Conservation (phyloP, 257 asterid species). For the Forsythia suspensa region DNA sequence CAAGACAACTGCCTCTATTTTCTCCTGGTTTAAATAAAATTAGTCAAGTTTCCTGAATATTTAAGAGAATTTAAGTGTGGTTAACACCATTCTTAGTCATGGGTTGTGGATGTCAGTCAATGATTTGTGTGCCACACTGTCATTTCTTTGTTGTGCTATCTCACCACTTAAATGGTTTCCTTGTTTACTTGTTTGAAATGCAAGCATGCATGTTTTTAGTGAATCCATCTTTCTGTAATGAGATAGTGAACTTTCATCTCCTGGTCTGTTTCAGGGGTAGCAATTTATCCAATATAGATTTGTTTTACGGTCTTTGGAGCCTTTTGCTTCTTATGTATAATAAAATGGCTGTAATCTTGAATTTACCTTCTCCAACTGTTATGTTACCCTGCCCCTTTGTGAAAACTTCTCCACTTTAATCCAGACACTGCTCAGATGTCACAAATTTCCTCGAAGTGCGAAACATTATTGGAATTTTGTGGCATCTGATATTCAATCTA, state of each 20-base stretch:
- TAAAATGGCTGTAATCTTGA: slow-evolving; percentile 1
- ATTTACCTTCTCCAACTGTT: not conserved
- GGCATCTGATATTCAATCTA: not conserved
- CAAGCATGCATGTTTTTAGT: slow-evolving; percentile 1
- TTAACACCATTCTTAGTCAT: not conserved
- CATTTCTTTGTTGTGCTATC: not conserved
- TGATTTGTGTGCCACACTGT: not conserved
- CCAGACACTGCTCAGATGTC: slow-evolving; percentile 8
- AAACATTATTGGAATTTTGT: slow-evolving; percentile 13
- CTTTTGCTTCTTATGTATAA: slow-evolving; percentile 7
- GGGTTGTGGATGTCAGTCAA: not conserved
- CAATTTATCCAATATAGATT: slow-evolving; percentile 1
- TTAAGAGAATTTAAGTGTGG: not conserved
- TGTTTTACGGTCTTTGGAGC: slow-evolving; percentile 4
- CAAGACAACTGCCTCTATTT: slow-evolving; percentile 5
- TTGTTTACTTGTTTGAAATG: slow-evolving; percentile 3
- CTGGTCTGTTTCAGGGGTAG: not conserved
- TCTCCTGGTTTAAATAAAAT: slow-evolving; percentile 10
- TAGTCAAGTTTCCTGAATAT: not conserved
- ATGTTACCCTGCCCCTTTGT: slow-evolving; percentile 6
- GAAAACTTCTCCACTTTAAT: slow-evolving; percentile 16
- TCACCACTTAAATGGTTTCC: slow-evolving; percentile 15
- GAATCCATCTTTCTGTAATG: slow-evolving; percentile 9
- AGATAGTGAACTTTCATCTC: slow-evolving; percentile 16
- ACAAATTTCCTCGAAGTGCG: slow-evolving; percentile 11